Conservation (phyloP, 768 basidiomycete genomes). For the Podaxis carcinomalis region DNA sequence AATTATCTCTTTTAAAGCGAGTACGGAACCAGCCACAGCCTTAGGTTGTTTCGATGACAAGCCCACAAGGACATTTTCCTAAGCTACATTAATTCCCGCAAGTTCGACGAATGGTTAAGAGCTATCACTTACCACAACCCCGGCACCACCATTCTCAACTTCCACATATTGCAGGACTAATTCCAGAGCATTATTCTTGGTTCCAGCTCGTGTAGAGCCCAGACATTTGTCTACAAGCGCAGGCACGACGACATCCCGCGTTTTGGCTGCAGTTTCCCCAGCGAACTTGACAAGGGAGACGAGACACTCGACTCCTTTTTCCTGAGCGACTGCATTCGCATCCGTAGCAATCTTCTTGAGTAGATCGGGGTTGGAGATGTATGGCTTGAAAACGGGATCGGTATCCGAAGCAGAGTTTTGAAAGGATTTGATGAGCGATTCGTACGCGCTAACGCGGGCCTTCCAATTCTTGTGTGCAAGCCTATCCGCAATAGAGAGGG, state of each 20-base stretch:
- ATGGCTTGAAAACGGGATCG: slow-evolving; percentile 92
- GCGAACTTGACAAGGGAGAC: slow-evolving; percentile 85
- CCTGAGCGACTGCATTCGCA: slow-evolving; percentile 95
- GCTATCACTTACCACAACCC: slow-evolving; percentile 73
- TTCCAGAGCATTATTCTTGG: slow-evolving; percentile 84
- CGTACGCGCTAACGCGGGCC: slow-evolving; percentile 91
- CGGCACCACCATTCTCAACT: slow-evolving; percentile 84
- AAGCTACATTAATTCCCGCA: slow-evolving; percentile 21
- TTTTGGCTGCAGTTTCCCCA: slow-evolving; percentile 82
- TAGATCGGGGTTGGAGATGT: slow-evolving; percentile 68
- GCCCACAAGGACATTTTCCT: slow-evolving; percentile 82
- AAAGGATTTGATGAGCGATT: slow-evolving; percentile 81
- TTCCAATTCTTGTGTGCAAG: slow-evolving; percentile 99
- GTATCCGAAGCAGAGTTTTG: slow-evolving; percentile 86
- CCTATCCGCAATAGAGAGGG: slow-evolving; percentile 72
- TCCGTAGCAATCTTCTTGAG: slow-evolving; percentile 88
- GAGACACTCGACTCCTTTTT: slow-evolving; percentile 92
- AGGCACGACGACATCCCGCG: slow-evolving; percentile 79
- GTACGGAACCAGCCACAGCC: slow-evolving; percentile 74
- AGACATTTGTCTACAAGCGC: slow-evolving; percentile 94
- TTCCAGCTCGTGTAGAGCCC: slow-evolving; percentile 86
- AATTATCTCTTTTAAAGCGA: slow-evolving; percentile 78
- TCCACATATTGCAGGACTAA: slow-evolving; percentile 88
- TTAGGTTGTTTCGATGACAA: slow-evolving; percentile 94
- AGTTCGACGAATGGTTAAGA: slow-evolving; percentile 19